Evolutionary conservation across 257 asterid genomes (phyloP), one percentile per base, ranked within the genome.

Genomic region (Rubia yunnanensis): DNA sequence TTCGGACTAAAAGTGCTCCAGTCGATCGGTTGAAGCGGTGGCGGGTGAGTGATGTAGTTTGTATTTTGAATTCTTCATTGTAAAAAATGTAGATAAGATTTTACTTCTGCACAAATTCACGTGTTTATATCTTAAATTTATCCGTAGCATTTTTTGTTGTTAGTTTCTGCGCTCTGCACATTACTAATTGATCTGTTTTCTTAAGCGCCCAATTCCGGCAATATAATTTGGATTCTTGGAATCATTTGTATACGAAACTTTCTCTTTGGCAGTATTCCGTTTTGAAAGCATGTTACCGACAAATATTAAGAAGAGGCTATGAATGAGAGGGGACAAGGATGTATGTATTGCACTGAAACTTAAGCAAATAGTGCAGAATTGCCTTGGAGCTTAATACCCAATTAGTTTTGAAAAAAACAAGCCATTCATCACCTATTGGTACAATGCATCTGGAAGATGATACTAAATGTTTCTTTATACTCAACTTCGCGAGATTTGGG

Each of bases 1-100:
- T 71, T 22, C 72, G 97, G 13, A 92, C 98, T 41, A 92, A 92
- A 72, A 73, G 96, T 48, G 97, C 98, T 32, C 86, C 98, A 0
- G 61, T 83, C 44, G 80, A 92, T 72, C 84, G 92, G 64, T 70
- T 92, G 73, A 88, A 83, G 48, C 65, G 86, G 65, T 92, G 98
- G 97, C 79, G 98, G 82, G 98, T 92, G 75, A 76, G 98, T 76
- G 23, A n/a, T 31, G 5, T 18, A 18, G 27, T 60, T 34, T 6
- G 1, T 50, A n/a, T 3, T 41, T 4, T 20, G 36, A 38, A 54
- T 28, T n/a, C 32, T 38, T n/a, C 7, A 23, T 46, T 44, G 36
- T 63, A 0, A 26, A 1, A 36, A 62, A 61, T n/a, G 59, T 14
- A 17, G 58, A 24, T 23, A 31, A 23, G 20, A 36, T 46, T 23